Evolutionary conservation across 495 filamentous ascomycete genomes (phyloP), one percentile per base, ranked within the genome.

Genomic region (Xylaria bambusicola): DNA sequence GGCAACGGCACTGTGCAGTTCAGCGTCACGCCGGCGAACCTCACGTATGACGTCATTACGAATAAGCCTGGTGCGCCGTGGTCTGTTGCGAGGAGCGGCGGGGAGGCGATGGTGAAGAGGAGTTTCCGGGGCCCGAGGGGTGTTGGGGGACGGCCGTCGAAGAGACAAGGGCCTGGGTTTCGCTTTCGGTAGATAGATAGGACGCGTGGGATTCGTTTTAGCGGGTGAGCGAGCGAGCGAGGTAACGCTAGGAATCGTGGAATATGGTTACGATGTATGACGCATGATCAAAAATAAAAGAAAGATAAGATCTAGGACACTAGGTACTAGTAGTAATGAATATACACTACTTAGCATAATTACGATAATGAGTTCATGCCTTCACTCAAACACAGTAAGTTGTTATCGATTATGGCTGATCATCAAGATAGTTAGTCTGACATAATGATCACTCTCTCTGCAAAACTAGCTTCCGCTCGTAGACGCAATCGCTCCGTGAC

Each of bases 1-100:
- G 84, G 85, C 0, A 86, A 84, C 60, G 63, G 66, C 1, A 87
- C 83, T 0, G 66, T 88, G 20, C 79, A 84, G 65, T 77, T 69
- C 55, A 62, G 77, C 29, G 74, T 82, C 0, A 56, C 83, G 48
- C 73, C 77, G 3, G 61, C 57, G 9, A 77, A 80, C 64, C 70
- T 78, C 17, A 87, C 79, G 35, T 87, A 86, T 55, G 80, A 87
- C 62, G 77, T 74, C 3, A 76, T 67, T 3, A 79, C 79, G 1
- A 82, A 86, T 61, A 67, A 54, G 46, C 82, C 80, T 0, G 71
- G 71, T 1, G 51, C 41, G 3, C 35, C 63, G 9, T 73, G 68
- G 69, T 46, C 38, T 7, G 15, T 3, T 7, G 38, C n/a, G 29
- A 33, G 29, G 29, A 33, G 29, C 29, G 10, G 29, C 29, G 10